Evolutionary conservation across 805 yeast genomes (phyloP).

Genomic region (Suhomyces prunicola): DNA sequence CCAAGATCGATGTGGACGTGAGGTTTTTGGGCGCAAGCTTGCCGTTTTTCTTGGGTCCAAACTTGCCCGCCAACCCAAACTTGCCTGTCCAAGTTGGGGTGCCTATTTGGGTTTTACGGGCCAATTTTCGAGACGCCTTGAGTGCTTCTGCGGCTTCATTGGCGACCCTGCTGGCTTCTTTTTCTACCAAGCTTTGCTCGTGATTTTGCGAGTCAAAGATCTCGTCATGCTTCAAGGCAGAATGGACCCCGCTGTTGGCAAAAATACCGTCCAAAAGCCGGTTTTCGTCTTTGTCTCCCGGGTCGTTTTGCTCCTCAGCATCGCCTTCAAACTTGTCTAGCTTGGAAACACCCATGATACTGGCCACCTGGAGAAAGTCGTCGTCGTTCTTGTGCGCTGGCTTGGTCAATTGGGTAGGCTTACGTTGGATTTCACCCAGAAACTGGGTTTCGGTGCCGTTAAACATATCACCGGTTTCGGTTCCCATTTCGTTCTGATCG

Average conservation of each 20-base stretch:
- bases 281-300: constrained; percentile 41
- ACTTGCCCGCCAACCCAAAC: constrained; percentile 79
- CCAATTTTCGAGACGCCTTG: constrained; percentile 54
- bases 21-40: constrained; percentile 2
- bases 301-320: constrained; percentile 32
- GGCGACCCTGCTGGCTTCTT: constrained; percentile 61
- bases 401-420: constrained; percentile 25
- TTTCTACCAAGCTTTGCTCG: constrained; percentile 53
- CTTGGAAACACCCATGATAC: constrained; percentile 69
- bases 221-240: constrained; percentile 75
- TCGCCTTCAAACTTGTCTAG: constrained; percentile 62
- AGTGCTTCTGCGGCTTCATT: constrained; percentile 53
- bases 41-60: constrained; percentile 22
- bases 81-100: constrained; percentile 97
- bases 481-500: constrained; percentile 62
- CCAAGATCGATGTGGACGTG: constrained; percentile 50
- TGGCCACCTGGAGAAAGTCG: constrained; percentile 60
- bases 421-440: constrained; percentile 31
- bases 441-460: constrained; percentile 43
- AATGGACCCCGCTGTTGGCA: constrained; percentile 67
- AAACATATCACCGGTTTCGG: constrained; percentile 67
- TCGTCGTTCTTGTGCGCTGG: constrained; percentile 48
- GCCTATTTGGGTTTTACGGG: constrained; percentile 54
- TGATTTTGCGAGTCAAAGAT: constrained; percentile 57
- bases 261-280: constrained; percentile 74